These are phyloP conservation scores for Takashimella koratensis DNA, from an alignment of 1,284 basidiomycete genomes.

Conservation along the genomic window DNA sequence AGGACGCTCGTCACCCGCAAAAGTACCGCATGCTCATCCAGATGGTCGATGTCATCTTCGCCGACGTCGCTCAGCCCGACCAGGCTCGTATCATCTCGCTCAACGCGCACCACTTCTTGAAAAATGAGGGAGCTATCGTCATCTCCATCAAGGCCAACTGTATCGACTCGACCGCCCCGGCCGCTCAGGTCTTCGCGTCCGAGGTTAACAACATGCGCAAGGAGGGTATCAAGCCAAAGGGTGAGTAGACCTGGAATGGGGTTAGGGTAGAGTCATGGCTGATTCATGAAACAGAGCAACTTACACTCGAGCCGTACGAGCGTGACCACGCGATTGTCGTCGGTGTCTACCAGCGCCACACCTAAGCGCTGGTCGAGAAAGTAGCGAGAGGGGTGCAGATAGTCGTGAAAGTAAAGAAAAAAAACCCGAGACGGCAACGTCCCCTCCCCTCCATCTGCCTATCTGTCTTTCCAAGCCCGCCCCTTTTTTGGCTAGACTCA, in stretches of 20 bases:
- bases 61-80: conserved; percentile 97
- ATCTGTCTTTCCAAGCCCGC: background rate
- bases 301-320: conserved; percentile 58
- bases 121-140: conserved; percentile 86
- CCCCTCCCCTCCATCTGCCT: background rate
- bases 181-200: conserved; percentile 83
- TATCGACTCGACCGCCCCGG: conserved; percentile 90
- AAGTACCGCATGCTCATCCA: conserved; percentile 93
- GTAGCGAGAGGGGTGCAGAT: background rate
- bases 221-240: conserved; percentile 82
- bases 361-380: background rate
- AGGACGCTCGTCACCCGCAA: conserved; percentile 92
- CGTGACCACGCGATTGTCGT: conserved; percentile 52
- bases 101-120: conserved; percentile 96
- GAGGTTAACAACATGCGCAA: conserved; percentile 84
- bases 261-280: background rate
- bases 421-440: too few relatives aligned
- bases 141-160: conserved; percentile 99
- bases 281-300: conserved; percentile 29
- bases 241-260: conserved; percentile 59
- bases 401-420: too few relatives aligned
- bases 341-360: conserved; percentile 46
- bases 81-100: conserved; percentile 92
- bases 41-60: conserved; percentile 92
- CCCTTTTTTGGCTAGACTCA: too few relatives aligned